Percentiles rank a stretch among this genome's conserved stretches.
Evolutionary conservation across 2,329 filamentous ascomycete genomes (phyloP).

Genomic region (Colletotrichum simmondsii): DNA sequence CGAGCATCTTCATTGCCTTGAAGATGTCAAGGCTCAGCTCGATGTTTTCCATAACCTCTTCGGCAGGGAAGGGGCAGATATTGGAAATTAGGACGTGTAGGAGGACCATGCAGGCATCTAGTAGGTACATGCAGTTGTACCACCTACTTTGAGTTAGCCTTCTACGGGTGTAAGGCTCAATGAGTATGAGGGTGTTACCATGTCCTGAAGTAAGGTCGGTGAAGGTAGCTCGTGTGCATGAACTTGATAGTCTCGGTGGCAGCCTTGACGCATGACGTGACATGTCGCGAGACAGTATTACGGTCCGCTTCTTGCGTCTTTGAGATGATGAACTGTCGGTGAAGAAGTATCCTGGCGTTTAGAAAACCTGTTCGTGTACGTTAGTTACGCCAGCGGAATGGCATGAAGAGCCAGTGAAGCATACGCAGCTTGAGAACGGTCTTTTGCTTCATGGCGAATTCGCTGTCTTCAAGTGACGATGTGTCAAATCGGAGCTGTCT

Average conservation of each 20-base stretch:
- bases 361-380: neutral
- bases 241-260: constrained; percentile 27
- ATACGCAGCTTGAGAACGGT: constrained; percentile 27
- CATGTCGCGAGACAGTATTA: constrained; percentile 17
- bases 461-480: constrained; percentile 28
- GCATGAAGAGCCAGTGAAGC: fast-evolving
- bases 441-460: constrained; percentile 33
- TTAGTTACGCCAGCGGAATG: neutral
- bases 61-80: constrained; percentile 21
- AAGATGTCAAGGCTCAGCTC: constrained; percentile 33
- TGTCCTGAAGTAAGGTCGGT: constrained; percentile 29
- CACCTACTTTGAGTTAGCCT: constrained; percentile 3
- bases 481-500: constrained; percentile 18
- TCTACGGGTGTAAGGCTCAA: no score
- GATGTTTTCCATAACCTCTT: constrained; percentile 29
- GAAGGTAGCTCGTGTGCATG: constrained; percentile 32
- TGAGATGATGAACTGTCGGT: constrained; percentile 27
- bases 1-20: constrained; percentile 33
- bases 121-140: constrained; percentile 34
- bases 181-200: neutral
- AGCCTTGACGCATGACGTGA: constrained; percentile 13
- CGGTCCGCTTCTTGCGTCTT: constrained; percentile 20
- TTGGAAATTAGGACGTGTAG: constrained; percentile 31
- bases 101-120: constrained; percentile 31
- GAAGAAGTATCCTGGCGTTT: constrained; percentile 25